A percentile compares a stretch with the other conserved stretches of the same genome.
Conservation (phyloP, 2,329 filamentous ascomycete genomes). For the Pseudogymnoascus sp. region DNA sequence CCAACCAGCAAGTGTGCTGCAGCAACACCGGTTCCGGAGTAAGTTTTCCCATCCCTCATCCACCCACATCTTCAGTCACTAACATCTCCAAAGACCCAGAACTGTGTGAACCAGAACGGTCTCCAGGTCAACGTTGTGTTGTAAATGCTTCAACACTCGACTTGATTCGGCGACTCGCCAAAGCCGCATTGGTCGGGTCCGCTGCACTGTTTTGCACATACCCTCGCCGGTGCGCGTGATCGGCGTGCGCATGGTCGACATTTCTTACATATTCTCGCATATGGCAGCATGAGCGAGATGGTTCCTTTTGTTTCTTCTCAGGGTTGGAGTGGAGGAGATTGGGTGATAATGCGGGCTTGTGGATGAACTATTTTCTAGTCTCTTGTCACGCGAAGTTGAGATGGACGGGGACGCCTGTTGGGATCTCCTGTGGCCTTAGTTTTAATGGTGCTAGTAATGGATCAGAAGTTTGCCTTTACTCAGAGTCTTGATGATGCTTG, state of each 20-base stretch:
- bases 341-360: background rate
- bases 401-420: background rate
- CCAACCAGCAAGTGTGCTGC: background rate
- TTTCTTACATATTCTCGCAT: background rate
- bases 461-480: background rate
- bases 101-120: background rate
- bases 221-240: background rate
- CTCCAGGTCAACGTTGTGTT: background rate
- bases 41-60: background rate
- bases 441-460: background rate
- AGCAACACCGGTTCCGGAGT: background rate
- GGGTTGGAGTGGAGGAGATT: background rate
- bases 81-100: background rate
- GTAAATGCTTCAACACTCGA: background rate
- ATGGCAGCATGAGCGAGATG: background rate
- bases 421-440: background rate
- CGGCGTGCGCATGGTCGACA: background rate
- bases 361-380: background rate
- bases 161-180: background rate
- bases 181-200: background rate
- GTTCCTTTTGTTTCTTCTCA: background rate
- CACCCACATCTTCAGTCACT: background rate
- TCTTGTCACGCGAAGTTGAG: background rate
- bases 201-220: background rate
- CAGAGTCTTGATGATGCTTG: background rate